phyloP scores from a whole-genome alignment of 2,329 filamentous ascomycete species.

The Teratosphaeria epicoccoides region DNA sequence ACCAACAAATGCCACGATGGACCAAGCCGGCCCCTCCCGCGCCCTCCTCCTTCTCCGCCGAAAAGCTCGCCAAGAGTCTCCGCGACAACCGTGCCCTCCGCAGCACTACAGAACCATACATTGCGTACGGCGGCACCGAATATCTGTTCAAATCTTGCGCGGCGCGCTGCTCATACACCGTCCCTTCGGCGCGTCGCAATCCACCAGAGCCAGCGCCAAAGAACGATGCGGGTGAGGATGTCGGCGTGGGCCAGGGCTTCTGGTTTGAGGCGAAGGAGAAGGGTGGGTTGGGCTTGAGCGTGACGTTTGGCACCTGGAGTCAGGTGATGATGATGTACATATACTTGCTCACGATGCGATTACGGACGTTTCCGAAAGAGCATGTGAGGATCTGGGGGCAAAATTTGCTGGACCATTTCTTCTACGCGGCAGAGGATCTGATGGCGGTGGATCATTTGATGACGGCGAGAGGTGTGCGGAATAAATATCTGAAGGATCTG shows the following conservation, averaged over 20 bases:
- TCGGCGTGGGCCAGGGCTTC: constrained; percentile 62
- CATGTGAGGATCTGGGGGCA: constrained; percentile 70
- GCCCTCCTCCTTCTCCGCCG: constrained; percentile 8
- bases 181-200: constrained; percentile 52
- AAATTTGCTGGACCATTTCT: constrained; percentile 90
- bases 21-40: constrained; percentile 5
- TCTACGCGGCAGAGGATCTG: constrained; percentile 73
- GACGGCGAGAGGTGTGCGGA: constrained; percentile 43
- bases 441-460: constrained; percentile 73
- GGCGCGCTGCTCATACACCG: constrained; percentile 62
- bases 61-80: constrained; percentile 16
- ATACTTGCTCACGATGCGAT: constrained; percentile 75
- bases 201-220: constrained; percentile 58
- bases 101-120: constrained; percentile 54
- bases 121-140: constrained; percentile 70
- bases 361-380: constrained; percentile 63
- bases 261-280: constrained; percentile 56
- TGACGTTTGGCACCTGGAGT: constrained; percentile 91
- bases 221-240: constrained; percentile 68
- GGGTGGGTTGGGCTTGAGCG: constrained; percentile 53
- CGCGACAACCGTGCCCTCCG: constrained; percentile 22
- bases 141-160: constrained; percentile 67
- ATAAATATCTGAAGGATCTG: constrained; percentile 67
- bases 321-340: constrained; percentile 95
- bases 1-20: background rate